Evolutionary conservation across 2,329 filamentous ascomycete genomes (phyloP), one percentile per base, ranked within the genome.

Genomic region (Stromatinia cepivora): DNA sequence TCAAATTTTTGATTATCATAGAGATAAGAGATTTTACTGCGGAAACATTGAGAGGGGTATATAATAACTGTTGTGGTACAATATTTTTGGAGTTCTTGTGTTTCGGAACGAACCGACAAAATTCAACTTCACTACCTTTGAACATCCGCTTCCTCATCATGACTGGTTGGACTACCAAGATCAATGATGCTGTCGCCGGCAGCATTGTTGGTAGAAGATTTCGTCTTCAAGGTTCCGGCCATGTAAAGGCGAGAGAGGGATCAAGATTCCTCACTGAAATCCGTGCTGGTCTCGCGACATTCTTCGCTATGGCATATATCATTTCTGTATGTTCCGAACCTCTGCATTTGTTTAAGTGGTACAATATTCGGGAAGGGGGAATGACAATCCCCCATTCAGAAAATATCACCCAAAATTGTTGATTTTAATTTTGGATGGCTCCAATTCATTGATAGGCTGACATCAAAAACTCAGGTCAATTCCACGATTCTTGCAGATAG

Each of bases 251-350:
- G 71, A 78, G 72, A 68, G 73, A 92, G 77, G 89, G 89, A 31
- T 90, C 91, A 50, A 85, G 85, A 75, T 96, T 96, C 82, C 88
- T 92, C 76, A 96, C 92, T 59, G 93, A 96, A 81, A 83, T 96
- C 69, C 90, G 93, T 71, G 93, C 91, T 70, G 93, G 93, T 59
- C 81, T 96, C 53, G 92, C 92, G 36, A 93, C 91, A 31, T 87
- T 87, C 77, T 86, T 87, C 76, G 85, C 86, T 28, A 89, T 90
- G 89, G 87, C 88, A 67, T 90, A 90, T 78, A 93, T 93, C 80
- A 92, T 93, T 78, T 88, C 88, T 74, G 87, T 88, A 58, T 76
- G 87, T 75, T 79, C 82, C 15, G 81, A 80, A 72, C 94, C 70
- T 66, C 6, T 28, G 28, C 45, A 56, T 34, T 15, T n/a, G 4